phyloP scores from a whole-genome alignment of 169 alveolate species.

The Plasmodium ovale region DNA sequence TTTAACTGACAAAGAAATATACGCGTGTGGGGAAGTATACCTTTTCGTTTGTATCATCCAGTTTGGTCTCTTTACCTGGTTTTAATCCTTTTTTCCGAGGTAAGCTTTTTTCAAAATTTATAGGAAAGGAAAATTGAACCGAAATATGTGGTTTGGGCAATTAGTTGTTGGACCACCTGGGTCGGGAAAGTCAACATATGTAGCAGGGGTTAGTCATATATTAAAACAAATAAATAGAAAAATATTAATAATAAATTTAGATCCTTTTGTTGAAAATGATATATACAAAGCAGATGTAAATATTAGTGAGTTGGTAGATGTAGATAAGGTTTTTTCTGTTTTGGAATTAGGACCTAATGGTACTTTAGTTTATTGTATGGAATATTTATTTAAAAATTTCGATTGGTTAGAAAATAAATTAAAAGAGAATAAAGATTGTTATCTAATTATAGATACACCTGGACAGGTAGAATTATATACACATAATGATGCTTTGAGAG shows the following conservation, averaged over 20 bases:
- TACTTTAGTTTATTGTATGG: conserved; percentile 94
- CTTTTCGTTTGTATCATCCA: too few species aligned
- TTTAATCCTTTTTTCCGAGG: neutral
- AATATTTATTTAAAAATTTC: conserved; percentile 90
- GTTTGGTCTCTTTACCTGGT: neutral
- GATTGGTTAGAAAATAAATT: conserved; percentile 92
- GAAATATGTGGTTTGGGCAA: conserved; percentile 90
- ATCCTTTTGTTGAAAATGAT: conserved; percentile 91
- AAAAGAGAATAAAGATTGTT: conserved; percentile 83
- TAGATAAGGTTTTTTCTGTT: conserved; percentile 90
- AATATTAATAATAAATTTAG: conserved; percentile 90
- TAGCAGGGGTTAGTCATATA: conserved; percentile 92
- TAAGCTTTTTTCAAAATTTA: neutral
- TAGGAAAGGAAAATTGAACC: too few species aligned
- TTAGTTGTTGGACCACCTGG: conserved; percentile 97
- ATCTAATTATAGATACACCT: conserved; percentile 95
- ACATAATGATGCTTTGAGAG: conserved; percentile 92
- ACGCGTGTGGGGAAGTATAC: too few species aligned
- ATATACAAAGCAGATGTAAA: conserved; percentile 92
- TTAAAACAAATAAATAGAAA: conserved; percentile 85
- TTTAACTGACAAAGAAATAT: too few species aligned
- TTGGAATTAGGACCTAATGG: conserved; percentile 96
- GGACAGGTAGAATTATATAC: conserved; percentile 98
- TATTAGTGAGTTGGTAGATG: conserved; percentile 91
- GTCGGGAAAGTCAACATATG: conserved; percentile 95